Evolutionary conservation across 805 yeast genomes (phyloP).

Genomic region (Hanseniaspora lindneri): DNA sequence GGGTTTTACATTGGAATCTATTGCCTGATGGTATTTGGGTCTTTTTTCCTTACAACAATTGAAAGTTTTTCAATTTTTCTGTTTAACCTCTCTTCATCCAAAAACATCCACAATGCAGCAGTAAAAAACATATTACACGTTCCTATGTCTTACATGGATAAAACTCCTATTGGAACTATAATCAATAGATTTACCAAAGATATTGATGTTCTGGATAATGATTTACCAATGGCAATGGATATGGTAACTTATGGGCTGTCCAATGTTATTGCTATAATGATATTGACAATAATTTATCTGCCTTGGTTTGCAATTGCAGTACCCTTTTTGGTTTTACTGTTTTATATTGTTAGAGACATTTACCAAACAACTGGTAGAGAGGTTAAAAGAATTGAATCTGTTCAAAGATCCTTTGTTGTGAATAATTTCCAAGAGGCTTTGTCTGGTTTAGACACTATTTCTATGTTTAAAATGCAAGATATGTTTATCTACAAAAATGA

Average conservation of each 20-base stretch:
- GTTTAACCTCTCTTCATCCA: constrained; percentile 44
- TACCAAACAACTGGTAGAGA: constrained; percentile 67
- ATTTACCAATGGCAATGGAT: constrained; percentile 54
- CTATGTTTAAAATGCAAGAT: constrained; percentile 39
- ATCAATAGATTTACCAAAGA: constrained; percentile 73
- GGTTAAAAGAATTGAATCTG: constrained; percentile 62
- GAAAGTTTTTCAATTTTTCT: constrained; percentile 40
- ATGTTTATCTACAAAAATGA: constrained; percentile 40
- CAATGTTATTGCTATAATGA: constrained; percentile 44
- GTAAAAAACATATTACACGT: constrained; percentile 51
- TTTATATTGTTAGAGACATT: constrained; percentile 36
- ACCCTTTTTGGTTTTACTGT: constrained; percentile 38
- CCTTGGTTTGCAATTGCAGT: constrained; percentile 66
- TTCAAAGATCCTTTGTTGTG: constrained; percentile 57
- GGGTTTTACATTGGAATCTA: constrained; percentile 64
- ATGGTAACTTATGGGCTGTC: constrained; percentile 42
- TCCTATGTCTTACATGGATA: constrained; percentile 73
- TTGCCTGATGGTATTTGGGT: constrained; percentile 45
- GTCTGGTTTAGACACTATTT: constrained; percentile 53
- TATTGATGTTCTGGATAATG: constrained; percentile 61
- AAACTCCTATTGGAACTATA: constrained; percentile 82
- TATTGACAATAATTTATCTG: constrained; percentile 54
- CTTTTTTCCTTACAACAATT: constrained; percentile 32
- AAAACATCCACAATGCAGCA: constrained; percentile 49
- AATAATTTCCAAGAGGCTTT: constrained; percentile 60